Conservation (phyloP, 495 filamentous ascomycete genomes). For the Articulospora tetracladia region DNA sequence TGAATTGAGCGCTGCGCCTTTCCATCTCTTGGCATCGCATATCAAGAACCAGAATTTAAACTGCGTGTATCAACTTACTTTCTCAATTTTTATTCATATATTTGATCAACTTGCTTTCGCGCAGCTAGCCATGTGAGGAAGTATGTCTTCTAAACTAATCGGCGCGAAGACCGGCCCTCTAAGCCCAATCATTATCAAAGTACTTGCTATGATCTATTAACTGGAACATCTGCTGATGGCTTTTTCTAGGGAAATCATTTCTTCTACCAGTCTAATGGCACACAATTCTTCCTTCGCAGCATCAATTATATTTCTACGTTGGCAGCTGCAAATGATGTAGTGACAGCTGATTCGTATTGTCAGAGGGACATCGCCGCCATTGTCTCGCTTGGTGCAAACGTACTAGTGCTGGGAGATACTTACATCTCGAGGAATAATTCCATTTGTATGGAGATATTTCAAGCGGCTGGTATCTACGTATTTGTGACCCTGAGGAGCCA, state of each 20-base stretch:
- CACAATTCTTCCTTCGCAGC: slow-evolving; percentile 80
- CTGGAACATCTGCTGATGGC: not conserved
- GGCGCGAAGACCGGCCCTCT: not conserved
- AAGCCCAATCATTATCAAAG: not conserved
- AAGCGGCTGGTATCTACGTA: slow-evolving; percentile 87
- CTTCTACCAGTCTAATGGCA: slow-evolving; percentile 50
- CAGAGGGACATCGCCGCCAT: slow-evolving; percentile 74
- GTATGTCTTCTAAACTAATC: too few relatives aligned
- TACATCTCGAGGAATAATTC: slow-evolving; percentile 72
- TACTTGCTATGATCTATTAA: not conserved
- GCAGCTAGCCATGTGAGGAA: too few relatives aligned
- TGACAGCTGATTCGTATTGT: slow-evolving; percentile 60
- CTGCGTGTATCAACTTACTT: not conserved
- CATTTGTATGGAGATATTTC: slow-evolving; percentile 74
- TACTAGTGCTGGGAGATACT: slow-evolving; percentile 86
- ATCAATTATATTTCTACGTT: slow-evolving; percentile 66
- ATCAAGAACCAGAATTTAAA: not conserved
- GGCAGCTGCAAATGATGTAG: slow-evolving; percentile 39
- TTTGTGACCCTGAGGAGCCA: slow-evolving; percentile 77
- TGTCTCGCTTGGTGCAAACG: slow-evolving; percentile 71
- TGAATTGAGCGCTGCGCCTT: not conserved
- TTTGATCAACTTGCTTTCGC: too few relatives aligned
- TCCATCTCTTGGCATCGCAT: not conserved
- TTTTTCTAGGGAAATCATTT: slow-evolving; percentile 60
- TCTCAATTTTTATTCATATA: too few relatives aligned